Evolutionary conservation across 768 basidiomycete species (phyloP), one percentile per base, ranked within the genome.

Genomic region (Rhizopogon vinicolor): DNA sequence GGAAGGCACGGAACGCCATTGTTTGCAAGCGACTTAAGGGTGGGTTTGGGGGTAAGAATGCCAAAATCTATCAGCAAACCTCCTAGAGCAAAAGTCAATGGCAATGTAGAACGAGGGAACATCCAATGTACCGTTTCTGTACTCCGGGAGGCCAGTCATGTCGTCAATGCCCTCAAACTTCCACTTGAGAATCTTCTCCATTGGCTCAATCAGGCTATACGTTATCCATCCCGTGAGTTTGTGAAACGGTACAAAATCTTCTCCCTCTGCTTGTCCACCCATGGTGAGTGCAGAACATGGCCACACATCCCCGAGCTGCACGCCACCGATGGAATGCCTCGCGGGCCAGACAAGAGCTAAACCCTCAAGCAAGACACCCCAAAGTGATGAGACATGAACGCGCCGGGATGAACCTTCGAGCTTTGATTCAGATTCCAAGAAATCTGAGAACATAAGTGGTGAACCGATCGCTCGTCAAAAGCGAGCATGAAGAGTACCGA

Each of bases 171-270:
- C 91, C 0, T 87, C 83, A n/a, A 98, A 79, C 55, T 77, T 73
- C 93, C 95, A 98, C 0, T 80, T 78, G 7, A 94, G 76, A 2
- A 86, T 73, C 60, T 79, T 83, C 68, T 94, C 81, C 42, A 98
- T 80, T 1, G 90, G 86, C 67, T 94, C 89, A 35, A 97, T 76
- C 18, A 99, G 76, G 61, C 87, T 89, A 68, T 97, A 96, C 7
- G 93, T 88, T 54, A 92, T 78, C 96, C 96, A 99, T 58, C 89
- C 88, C 0, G 91, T 93, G 46, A 99, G 78, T 69, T 99, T 98
- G 75, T 98, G 96, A 78, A 98, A 98, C 0, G 93, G 90, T 7
- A 98, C 92, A 31, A 92, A 76, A 51, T 85, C 78, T 51, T 86
- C 86, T 45, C 84, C 86, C 61, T 84, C 83, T 22, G 65, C 50